Evolutionary conservation across 2,329 filamentous ascomycete genomes (phyloP), one percentile per base, ranked within the genome.

Genomic region (Tolypocladium tundrense): DNA sequence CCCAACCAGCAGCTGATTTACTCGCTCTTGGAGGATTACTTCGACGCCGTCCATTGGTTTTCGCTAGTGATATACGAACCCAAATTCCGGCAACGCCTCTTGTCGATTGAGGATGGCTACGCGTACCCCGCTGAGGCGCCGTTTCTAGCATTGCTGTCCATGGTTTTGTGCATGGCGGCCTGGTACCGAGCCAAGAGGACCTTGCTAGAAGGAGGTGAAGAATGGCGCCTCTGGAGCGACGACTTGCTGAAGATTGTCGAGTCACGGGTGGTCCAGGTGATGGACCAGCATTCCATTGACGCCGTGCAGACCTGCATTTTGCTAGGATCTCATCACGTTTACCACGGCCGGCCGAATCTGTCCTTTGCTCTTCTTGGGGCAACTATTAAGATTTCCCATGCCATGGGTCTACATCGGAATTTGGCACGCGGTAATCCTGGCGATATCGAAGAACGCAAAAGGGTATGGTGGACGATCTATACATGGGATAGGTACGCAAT

Each of bases 1-100:
- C 59, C 59, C 11, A 35, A 58, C 24, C 53, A 55, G 19, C 24
- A 51, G 16, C 11, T 50, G 27, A 54, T 55, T 16, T 16, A 53
- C 9, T 35, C 42, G 11, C 63, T 75, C 2, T 53, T 77, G 11
- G 72, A 75, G 57, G 68, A 72, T 21, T 77, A 76, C 54, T 73
- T 76, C 55, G 66, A 70, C 54, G 63, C 72, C 2, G 69, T 77
- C 19, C 73, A 76, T 62, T 77, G 74, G 74, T 76, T 77, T 57
- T 75, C 73, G 19, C 65, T 77, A 4, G 72, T 73, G 1, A 65
- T 77, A 21, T 73, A 72, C 56, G 73, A 76, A 55, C 73, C 73
- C 1, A 72, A 66, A 33, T 74, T 77, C 53, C 70, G 74, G 27
- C 61, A 61, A 13, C 61, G 63, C 4, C 68, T 73, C 33, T 59